A percentile compares a stretch with the other conserved stretches of the same genome.
Conservation (phyloP, 306 rosid genomes). For the Rosa lucieae region DNA sequence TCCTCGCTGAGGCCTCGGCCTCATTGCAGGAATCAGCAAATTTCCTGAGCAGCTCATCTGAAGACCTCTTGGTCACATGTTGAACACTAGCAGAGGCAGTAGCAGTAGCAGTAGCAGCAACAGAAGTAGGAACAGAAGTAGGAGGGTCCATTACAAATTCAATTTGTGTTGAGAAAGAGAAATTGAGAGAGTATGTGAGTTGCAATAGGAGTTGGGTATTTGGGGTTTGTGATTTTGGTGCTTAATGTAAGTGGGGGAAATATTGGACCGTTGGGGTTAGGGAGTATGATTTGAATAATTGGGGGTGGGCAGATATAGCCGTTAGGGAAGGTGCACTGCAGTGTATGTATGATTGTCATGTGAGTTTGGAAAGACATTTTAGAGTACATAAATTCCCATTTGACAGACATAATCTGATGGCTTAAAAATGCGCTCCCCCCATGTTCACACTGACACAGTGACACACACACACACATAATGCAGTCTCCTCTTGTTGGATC, state of each 20-base stretch:
- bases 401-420: background rate
- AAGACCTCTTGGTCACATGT: conserved; percentile 65
- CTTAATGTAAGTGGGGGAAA: conserved; percentile 16
- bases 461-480: background rate
- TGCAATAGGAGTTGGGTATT: background rate
- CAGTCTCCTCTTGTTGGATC: background rate
- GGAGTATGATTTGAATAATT: conserved; percentile 29
- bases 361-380: background rate
- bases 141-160: conserved; percentile 47
- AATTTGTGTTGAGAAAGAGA: background rate
- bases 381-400: conserved; percentile 13
- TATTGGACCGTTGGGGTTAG: conserved; percentile 40
- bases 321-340: conserved; percentile 22
- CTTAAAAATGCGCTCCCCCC: background rate
- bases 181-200: background rate
- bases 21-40: conserved; percentile 47
- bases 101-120: background rate
- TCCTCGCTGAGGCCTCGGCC: conserved; percentile 6
- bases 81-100: conserved; percentile 45
- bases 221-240: conserved; percentile 10
- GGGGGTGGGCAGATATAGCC: conserved; percentile 34
- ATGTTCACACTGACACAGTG: background rate
- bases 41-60: conserved; percentile 78
- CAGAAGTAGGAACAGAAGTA: background rate
- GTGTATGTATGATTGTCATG: conserved; percentile 16